phyloP scores from a whole-genome alignment of 352 stramenopile genomes.

The Achlya hypogyna region DNA sequence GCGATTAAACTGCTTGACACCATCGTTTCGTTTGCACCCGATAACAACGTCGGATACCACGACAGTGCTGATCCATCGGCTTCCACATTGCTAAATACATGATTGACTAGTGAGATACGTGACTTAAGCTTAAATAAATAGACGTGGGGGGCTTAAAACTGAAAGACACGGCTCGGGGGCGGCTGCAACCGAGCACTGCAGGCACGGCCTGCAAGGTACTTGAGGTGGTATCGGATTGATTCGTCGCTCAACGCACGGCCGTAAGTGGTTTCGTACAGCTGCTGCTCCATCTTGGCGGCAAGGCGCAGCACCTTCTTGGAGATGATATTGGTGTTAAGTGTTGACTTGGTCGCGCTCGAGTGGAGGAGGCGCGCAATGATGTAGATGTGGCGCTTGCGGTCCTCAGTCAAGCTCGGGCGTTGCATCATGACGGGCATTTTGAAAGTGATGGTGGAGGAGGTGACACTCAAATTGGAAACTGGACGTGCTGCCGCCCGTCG shows the following conservation, averaged over 20 bases:
- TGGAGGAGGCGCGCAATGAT: not conserved
- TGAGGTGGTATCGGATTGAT: not conserved
- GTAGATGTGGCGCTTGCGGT: slow-evolving; percentile 1
- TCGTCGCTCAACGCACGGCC: not conserved
- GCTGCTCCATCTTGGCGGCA: slow-evolving; percentile 4
- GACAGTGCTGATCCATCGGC: too few relatives aligned
- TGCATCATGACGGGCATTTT: not conserved
- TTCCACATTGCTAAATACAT: too few relatives aligned
- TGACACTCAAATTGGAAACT: not conserved
- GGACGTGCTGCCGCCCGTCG: not conserved
- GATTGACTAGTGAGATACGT: too few relatives aligned
- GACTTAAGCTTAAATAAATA: not conserved
- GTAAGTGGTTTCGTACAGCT: not conserved
- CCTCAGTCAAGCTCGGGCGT: not conserved
- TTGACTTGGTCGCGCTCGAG: not conserved
- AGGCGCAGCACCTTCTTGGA: not conserved
- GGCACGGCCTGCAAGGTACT: not conserved
- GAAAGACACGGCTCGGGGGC: not conserved
- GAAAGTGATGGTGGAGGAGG: not conserved
- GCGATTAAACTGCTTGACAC: too few relatives aligned
- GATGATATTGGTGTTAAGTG: not conserved
- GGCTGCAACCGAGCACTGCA: not conserved
- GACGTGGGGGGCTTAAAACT: not conserved
- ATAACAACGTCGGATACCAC: not conserved
- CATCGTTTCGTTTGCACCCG: too few relatives aligned